Conservation (phyloP, 352 stramenopile genomes). For the Thalassiosira gravida region DNA sequence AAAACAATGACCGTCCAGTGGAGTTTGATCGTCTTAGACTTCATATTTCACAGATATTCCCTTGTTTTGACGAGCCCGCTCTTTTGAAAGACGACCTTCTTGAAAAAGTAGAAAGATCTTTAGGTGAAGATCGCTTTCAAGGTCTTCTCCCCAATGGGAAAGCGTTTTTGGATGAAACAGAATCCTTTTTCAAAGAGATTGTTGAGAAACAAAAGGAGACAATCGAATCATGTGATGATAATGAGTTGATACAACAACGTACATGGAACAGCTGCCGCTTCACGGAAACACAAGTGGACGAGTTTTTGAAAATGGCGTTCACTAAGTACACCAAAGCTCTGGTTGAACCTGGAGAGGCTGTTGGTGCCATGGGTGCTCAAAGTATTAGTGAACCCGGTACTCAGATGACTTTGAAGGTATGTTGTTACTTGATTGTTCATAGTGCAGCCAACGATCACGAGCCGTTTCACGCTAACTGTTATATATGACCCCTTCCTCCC, state of each 20-base stretch:
- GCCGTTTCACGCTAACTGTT: slow-evolving; percentile 13
- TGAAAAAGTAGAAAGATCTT: slow-evolving; percentile 87
- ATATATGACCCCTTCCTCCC: slow-evolving; percentile 62
- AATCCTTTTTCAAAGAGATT: slow-evolving; percentile 73
- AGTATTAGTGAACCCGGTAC: slow-evolving; percentile 99
- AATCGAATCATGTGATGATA: slow-evolving; percentile 40
- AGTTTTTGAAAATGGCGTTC: slow-evolving; percentile 78
- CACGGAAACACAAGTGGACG: slow-evolving; percentile 83
- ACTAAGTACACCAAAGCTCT: slow-evolving; percentile 84
- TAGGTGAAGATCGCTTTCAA: slow-evolving; percentile 79
- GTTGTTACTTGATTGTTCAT: not conserved
- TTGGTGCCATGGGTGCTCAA: slow-evolving; percentile 97
- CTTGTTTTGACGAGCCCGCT: slow-evolving; percentile 68
- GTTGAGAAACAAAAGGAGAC: slow-evolving; percentile 64
- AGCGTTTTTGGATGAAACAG: slow-evolving; percentile 77
- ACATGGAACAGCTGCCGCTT: slow-evolving; percentile 92
- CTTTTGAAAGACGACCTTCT: slow-evolving; percentile 89
- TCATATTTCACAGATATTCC: slow-evolving; percentile 85
- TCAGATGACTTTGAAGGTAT: slow-evolving; percentile 96
- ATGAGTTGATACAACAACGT: slow-evolving; percentile 51
- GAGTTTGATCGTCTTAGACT: slow-evolving; percentile 93
- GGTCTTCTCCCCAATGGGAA: slow-evolving; percentile 70
- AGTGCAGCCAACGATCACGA: not conserved
- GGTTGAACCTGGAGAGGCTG: slow-evolving; percentile 97
- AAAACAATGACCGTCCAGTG: slow-evolving; percentile 92